phyloP scores from a whole-genome alignment of 306 rosid species.

The Medicago ruthenica region DNA sequence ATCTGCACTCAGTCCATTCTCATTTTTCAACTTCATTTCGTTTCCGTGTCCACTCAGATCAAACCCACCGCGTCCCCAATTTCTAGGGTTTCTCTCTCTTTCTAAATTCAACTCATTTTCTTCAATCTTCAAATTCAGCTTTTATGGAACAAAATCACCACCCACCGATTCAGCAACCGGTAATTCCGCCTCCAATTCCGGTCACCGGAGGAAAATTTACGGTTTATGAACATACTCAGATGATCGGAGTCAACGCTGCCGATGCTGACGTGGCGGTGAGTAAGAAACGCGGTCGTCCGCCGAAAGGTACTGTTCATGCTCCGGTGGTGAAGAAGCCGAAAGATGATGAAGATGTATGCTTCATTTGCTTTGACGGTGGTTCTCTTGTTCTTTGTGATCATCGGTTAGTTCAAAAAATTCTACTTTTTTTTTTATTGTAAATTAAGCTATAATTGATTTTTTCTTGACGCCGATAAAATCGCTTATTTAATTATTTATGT shows the following conservation, averaged over 20 bases:
- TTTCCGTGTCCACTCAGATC: constrained; percentile 44
- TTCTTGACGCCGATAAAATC: no score
- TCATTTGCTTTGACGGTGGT: constrained; percentile 96
- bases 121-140: not conserved
- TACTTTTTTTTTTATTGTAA: not conserved
- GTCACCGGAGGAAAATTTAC: not conserved
- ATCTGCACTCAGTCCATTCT: constrained; percentile 53
- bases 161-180: not conserved
- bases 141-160: constrained; percentile 35
- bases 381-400: constrained; percentile 97
- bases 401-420: constrained; percentile 58
- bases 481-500: not conserved
- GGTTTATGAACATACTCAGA: constrained; percentile 46
- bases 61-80: constrained; percentile 54
- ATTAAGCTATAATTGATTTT: not conserved
- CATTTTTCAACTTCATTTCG: constrained; percentile 35
- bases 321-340: constrained; percentile 51
- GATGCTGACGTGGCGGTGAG: constrained; percentile 36
- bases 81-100: constrained; percentile 64
- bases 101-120: not conserved
- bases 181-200: not conserved
- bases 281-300: constrained; percentile 90
- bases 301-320: constrained; percentile 41
- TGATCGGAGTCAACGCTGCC: constrained; percentile 41
- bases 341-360: constrained; percentile 94